A percentile compares a stretch with the other conserved stretches of the same genome.
Conservation (phyloP, 2,329 filamentous ascomycete genomes). For the Trichoderma citrinoviride region DNA sequence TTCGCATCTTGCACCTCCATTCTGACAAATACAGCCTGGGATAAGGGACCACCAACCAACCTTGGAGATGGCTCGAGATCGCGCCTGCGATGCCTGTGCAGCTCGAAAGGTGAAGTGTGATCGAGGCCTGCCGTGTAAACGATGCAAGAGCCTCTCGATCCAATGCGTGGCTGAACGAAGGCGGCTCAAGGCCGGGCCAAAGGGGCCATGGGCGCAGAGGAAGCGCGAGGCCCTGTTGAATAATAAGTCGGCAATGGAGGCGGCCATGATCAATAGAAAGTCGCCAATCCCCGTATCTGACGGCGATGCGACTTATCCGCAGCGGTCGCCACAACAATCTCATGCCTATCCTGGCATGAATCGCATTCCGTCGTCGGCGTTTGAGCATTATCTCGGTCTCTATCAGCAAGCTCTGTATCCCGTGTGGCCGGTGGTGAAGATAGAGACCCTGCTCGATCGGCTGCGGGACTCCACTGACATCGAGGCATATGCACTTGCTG, state of each 20-base stretch:
- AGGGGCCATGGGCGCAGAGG: constrained; percentile 8
- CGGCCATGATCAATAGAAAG: constrained; percentile 8
- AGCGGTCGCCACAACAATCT: neutral
- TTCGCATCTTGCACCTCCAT: neutral
- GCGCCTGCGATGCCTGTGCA: constrained; percentile 13
- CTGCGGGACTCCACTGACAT: constrained; percentile 1
- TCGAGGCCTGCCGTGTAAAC: constrained; percentile 11
- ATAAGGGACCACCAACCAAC: too few species aligned
- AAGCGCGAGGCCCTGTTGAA: constrained; percentile 9
- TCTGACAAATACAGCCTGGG: neutral
- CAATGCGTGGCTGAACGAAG: constrained; percentile 6
- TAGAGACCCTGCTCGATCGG: neutral
- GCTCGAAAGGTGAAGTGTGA: constrained; percentile 15
- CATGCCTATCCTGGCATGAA: neutral
- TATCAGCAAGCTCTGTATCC: constrained; percentile 12
- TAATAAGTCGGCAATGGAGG: neutral
- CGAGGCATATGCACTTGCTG: constrained; percentile 10
- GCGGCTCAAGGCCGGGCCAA: constrained; percentile 8
- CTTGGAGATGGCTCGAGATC: constrained; percentile 8
- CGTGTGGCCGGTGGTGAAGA: constrained; percentile 6
- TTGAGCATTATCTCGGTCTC: neutral
- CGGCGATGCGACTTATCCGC: neutral
- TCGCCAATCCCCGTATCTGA: neutral
- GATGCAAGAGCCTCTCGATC: constrained; percentile 3
- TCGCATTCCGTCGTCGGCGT: neutral